Base-by-base conservation (phyloP, 2,329 filamentous ascomycete genomes). In the Trichoderma oligosporum region DNA sequence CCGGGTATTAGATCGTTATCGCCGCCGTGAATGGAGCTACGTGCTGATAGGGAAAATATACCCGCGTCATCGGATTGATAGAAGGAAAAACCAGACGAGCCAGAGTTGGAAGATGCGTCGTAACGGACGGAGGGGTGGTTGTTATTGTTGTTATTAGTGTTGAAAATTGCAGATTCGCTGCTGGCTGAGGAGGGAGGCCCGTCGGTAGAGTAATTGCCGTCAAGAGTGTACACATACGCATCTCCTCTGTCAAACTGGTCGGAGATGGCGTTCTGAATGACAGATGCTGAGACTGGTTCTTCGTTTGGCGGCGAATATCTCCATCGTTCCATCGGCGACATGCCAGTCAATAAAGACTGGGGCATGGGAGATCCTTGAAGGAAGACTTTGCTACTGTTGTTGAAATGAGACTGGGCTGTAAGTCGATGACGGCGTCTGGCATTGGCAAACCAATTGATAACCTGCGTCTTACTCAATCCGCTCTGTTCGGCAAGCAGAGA, bases 361-460 rank as follows among this genome's bases (percentile, higher is more conserved):
- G 75, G 71, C 70, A 78, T 74, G 1, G 76, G 76, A 2, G 77
- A 78, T 2, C 75, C 76, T 0, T 70, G 68, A 8, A 67, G 68
- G 60, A 70, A 71, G 24, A 69, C 51, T 54, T 62, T 63, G 31
- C 45, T 60, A 3, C 58, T 63, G n/a, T 60, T 61, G n/a, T 64
- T 67, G 18, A 62, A 44, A 18, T 67, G 67, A 4, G 65, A 65
- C 18, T 66, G 67, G 35, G 65, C 35, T 45, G 69, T 64, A 35
- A 76, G 65, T 7, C 76, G 73, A 39, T 79, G 74, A 1, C 78
- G 76, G 7, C 78, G 73, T 18, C 78, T 70, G 1, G 76, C 77
- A 61, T 81, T 81, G 20, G 76, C 73, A 61, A 81, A 80, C 77
- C 78, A 81, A 51, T 77, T 78, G 20, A 74, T 67, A 2, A 80